These are phyloP conservation scores for Chaetomium olivaceum DNA, from an alignment of 2,329 filamentous ascomycete species.

Conservation along the genomic window DNA sequence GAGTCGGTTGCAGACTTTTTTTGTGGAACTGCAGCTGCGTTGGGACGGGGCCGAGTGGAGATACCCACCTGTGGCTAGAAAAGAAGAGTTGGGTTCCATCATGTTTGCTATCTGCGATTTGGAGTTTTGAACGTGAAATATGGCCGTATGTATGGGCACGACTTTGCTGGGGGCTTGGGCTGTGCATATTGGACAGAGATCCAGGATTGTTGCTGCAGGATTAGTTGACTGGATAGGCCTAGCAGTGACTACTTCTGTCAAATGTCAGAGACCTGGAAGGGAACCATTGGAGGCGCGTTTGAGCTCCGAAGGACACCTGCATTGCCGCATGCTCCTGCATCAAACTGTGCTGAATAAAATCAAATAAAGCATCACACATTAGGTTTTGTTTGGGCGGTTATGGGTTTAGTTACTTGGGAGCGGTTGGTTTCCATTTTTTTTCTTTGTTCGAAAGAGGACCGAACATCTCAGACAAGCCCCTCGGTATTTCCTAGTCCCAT, in stretches of 20 bases:
- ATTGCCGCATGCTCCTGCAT: background rate
- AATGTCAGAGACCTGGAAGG: background rate
- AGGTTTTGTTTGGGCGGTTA: too few species aligned
- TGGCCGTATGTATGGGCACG: background rate
- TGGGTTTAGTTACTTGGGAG: background rate
- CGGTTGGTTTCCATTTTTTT: background rate
- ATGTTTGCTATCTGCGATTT: background rate
- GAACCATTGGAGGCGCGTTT: too few species aligned
- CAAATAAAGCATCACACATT: too few species aligned
- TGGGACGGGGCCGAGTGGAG: background rate
- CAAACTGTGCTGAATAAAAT: too few species aligned
- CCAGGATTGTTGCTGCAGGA: background rate
- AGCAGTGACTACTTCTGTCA: background rate
- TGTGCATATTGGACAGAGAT: background rate
- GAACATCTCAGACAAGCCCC: background rate
- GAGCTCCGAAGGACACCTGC: background rate
- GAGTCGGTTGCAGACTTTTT: slow-evolving; percentile 12
- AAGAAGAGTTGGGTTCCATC: background rate
- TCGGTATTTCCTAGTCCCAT: background rate
- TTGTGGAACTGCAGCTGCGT: background rate
- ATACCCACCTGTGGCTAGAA: background rate
- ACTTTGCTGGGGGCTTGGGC: background rate
- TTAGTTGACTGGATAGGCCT: background rate
- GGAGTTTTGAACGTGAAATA: background rate
- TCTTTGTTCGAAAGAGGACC: background rate